Percentiles rank a stretch among this genome's conserved stretches.
phyloP scores from a whole-genome alignment of 192 early-diverging fungal genomes.

The Physocladia obscura region DNA sequence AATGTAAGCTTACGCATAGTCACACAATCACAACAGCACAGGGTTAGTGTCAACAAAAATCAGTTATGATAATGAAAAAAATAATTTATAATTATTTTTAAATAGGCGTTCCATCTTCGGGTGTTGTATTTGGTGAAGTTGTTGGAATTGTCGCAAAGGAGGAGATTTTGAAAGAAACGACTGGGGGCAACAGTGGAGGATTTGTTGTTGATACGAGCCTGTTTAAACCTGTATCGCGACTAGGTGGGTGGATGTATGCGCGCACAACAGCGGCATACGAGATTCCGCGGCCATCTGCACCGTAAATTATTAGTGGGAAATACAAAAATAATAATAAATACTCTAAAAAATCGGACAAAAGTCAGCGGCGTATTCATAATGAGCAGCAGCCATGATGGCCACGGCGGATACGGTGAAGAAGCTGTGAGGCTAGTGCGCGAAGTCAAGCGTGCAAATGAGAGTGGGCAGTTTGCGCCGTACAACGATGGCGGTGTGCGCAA shows the following conservation, averaged over 20 bases:
- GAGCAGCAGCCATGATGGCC: not conserved
- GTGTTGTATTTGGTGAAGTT: constrained; percentile 45
- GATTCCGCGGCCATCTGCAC: constrained; percentile 35
- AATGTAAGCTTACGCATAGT: constrained; percentile 41
- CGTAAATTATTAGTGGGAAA: too few species aligned
- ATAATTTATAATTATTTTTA: not conserved
- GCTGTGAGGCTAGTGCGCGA: constrained; percentile 77
- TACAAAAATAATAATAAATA: too few species aligned
- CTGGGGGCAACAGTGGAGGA: too few species aligned
- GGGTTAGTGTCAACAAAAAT: too few species aligned
- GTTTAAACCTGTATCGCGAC: constrained; percentile 35
- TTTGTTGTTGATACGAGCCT: constrained; percentile 35
- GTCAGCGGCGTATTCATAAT: too few species aligned
- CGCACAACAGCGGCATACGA: constrained; percentile 38
- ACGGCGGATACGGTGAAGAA: constrained; percentile 62
- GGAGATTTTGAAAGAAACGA: constrained; percentile 29
- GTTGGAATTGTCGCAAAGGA: constrained; percentile 39
- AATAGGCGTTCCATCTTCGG: constrained; percentile 29
- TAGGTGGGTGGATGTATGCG: constrained; percentile 47
- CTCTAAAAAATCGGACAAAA: too few species aligned
- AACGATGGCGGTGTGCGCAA: constrained; percentile 74
- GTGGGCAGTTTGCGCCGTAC: constrained; percentile 63
- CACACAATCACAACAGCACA: constrained; percentile 32
- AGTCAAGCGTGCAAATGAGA: constrained; percentile 71
- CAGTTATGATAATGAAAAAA: not conserved